These are phyloP conservation scores for Pistacia atlantica DNA, from an alignment of 345 rosid genomes.

Conservation along the genomic window DNA sequence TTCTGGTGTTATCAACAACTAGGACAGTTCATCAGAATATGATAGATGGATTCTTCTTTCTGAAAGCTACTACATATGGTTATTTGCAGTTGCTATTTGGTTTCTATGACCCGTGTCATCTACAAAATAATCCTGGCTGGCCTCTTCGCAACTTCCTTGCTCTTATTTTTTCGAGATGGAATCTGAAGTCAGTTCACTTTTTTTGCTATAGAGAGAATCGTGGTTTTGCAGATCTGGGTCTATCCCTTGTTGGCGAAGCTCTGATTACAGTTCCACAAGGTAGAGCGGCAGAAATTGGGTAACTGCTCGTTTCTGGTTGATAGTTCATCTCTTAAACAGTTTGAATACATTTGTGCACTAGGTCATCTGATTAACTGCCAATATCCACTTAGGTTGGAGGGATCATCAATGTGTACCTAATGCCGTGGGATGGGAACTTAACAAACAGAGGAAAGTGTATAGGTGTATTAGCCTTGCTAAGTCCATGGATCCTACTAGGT, in stretches of 20 bases:
- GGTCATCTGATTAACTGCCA: conserved; percentile 14
- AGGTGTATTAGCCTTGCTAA: conserved; percentile 81
- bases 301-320: conserved; percentile 27
- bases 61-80: conserved; percentile 17
- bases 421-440: conserved; percentile 92
- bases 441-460: conserved; percentile 56
- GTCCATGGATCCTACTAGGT: conserved; percentile 94
- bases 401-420: conserved; percentile 51
- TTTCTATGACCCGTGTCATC: conserved; percentile 93
- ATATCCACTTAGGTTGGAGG: conserved; percentile 47
- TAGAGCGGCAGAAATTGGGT: conserved; percentile 47
- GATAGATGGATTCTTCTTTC: conserved; percentile 6
- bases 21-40: background rate
- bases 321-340: conserved; percentile 9
- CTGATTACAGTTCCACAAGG: conserved; percentile 59
- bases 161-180: conserved; percentile 76
- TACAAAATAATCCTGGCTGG: conserved; percentile 93
- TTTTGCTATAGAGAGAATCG: conserved; percentile 90
- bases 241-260: conserved; percentile 89
- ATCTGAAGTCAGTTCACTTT: conserved; percentile 60
- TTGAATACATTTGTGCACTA: background rate
- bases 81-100: conserved; percentile 71
- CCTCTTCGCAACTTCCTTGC: conserved; percentile 91
- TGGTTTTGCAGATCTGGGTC: conserved; percentile 80
- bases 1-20: background rate